Evolutionary conservation across 2,329 filamentous ascomycete species (phyloP).

Genomic region (Colletotrichum truncatum): DNA sequence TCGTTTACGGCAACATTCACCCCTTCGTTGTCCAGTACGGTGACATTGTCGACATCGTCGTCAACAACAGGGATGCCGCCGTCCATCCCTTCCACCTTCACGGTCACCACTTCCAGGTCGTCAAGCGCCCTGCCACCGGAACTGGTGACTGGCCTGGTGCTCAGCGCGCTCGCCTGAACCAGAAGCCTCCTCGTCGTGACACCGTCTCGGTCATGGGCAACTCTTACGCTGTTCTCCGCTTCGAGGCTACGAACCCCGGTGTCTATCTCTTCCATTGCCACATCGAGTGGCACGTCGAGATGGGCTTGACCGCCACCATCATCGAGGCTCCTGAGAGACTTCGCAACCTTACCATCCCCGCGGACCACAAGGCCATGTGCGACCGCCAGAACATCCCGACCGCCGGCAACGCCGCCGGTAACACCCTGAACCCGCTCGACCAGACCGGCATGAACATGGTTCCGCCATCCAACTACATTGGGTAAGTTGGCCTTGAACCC

Average conservation of each 20-base stretch:
- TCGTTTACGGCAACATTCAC: slow-evolving; percentile 53
- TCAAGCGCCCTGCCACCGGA: slow-evolving; percentile 49
- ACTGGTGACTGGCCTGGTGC: slow-evolving; percentile 46
- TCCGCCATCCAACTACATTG: slow-evolving; percentile 56
- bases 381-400: slow-evolving; percentile 55
- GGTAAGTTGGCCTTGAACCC: slow-evolving; percentile 46
- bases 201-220: slow-evolving; percentile 48
- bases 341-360: slow-evolving; percentile 61
- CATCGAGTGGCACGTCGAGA: slow-evolving; percentile 69
- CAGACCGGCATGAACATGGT: slow-evolving; percentile 60
- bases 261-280: slow-evolving; percentile 68
- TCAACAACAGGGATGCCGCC: slow-evolving; percentile 59
- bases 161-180: slow-evolving; percentile 36
- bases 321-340: slow-evolving; percentile 69
- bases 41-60: slow-evolving; percentile 54
- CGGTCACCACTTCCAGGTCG: slow-evolving; percentile 64
- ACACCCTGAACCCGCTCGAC: slow-evolving; percentile 64
- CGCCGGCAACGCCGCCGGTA: slow-evolving; percentile 74
- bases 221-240: slow-evolving; percentile 60
- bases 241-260: slow-evolving; percentile 61
- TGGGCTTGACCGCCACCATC: slow-evolving; percentile 64
- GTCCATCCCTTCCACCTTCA: slow-evolving; percentile 64
- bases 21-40: slow-evolving; percentile 49
- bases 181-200: slow-evolving; percentile 45
- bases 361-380: slow-evolving; percentile 62